Base-by-base conservation (phyloP, 805 yeast genomes). In the Zygosaccharomyces kombuchaensis region DNA sequence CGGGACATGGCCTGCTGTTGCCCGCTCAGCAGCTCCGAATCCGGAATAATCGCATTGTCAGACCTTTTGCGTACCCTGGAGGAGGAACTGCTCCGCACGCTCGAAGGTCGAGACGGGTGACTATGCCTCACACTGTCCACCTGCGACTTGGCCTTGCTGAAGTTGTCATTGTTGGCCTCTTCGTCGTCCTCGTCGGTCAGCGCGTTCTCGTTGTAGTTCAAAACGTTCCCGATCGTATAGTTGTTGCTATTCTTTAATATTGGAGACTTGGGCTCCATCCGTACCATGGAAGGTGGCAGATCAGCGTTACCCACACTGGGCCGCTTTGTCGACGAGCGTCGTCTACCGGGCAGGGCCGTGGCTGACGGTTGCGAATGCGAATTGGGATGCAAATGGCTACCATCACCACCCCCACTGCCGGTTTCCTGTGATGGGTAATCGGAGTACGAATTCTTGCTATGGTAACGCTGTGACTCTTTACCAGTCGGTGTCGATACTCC, bases 221-320 rank as follows among this genome's bases (percentile, higher is more conserved):
- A 48, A 13, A 55, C 51, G 31, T 47, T 55, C 2, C 58, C 35
- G 3, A 55, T 21, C 2, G 50, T 46, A 40, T 55, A 47, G 31
- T 29, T 29, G 14, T 46, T 46, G 44, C 57, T 60, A 44, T 74
- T 76, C 53, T 81, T 72, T 54, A 85, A 71, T 48, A 85, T 85
- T 2, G 93, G 90, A 44, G 81, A 80, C 56, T 79, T 83, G 14
- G 93, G 91, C 54, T 76, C 84, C 48, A 80, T 69, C 51, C 78
- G 81, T 29, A 76, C 70, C 89, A 84, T 81, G 31, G 86, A 79
- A 13, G 84, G 80, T 13, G 88, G 87, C 45, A 81, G 66, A 46
- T 68, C 70, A 3, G 63, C 52, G 21, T 61, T 59, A 4, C 60
- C 51, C 22, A 62, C 59, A 40, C 70, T 70, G 2, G 71, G 56